Conservation (phyloP, 208 protist genomes). For the Sergeia podlipaevii region DNA sequence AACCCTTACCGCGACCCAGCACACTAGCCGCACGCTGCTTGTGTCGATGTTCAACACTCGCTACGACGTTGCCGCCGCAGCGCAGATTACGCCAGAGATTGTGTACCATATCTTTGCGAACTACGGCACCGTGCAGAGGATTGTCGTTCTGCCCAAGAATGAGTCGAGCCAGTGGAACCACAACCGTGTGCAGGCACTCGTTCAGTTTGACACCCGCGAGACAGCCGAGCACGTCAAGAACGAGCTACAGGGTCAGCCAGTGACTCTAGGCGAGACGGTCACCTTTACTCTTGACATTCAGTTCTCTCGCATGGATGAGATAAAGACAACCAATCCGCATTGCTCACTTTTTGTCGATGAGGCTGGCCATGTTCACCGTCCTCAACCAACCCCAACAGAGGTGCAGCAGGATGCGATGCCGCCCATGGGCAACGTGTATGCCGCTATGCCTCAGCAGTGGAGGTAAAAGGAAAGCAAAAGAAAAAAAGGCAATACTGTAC, state of each 20-base stretch:
- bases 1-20: conserved; percentile 85
- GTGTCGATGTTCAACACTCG: conserved; percentile 93
- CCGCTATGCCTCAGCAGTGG: conserved; percentile 37
- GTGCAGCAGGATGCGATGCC: conserved; percentile 8
- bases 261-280: conserved; percentile 82
- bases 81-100: conserved; percentile 86
- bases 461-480: conserved; percentile 5
- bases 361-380: conserved; percentile 52
- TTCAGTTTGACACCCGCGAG: conserved; percentile 82
- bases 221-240: conserved; percentile 87
- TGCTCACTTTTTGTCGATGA: conserved; percentile 82
- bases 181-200: conserved; percentile 89
- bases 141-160: conserved; percentile 91
- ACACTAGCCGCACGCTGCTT: conserved; percentile 82
- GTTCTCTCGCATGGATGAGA: conserved; percentile 89
- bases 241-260: conserved; percentile 88
- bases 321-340: conserved; percentile 81
- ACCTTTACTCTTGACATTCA: conserved; percentile 92
- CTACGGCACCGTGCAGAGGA: conserved; percentile 86
- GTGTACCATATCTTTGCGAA: conserved; percentile 89
- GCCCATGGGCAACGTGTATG: conserved; percentile 27
- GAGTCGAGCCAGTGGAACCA: conserved; percentile 86
- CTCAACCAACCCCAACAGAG: conserved; percentile 6
- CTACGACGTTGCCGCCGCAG: conserved; percentile 83
- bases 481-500: too few relatives aligned